phyloP scores from a whole-genome alignment of 371 early-diverging fungal species.

The Syncephalastrum sp. region DNA sequence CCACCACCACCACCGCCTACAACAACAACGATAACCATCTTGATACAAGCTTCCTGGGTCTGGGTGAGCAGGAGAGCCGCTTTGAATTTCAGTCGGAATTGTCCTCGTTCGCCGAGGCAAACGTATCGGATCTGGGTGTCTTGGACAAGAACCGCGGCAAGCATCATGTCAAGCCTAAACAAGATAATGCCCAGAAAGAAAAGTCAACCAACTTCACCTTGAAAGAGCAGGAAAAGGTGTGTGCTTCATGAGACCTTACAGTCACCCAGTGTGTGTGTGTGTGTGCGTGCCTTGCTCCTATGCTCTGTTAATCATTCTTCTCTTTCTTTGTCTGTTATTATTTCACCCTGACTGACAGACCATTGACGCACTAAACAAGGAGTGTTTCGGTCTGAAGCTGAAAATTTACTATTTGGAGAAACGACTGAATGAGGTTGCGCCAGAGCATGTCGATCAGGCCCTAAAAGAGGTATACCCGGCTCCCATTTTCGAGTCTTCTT shows the following conservation, averaged over 20 bases:
- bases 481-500: neutral
- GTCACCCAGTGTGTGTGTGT: no score
- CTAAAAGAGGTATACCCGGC: constrained; percentile 52
- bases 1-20: no score
- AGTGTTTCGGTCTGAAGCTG: constrained; percentile 70
- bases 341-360: constrained; percentile 37
- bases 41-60: neutral
- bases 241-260: neutral
- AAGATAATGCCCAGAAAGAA: constrained; percentile 11
- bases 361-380: constrained; percentile 68
- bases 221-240: constrained; percentile 67
- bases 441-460: constrained; percentile 55
- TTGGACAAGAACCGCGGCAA: constrained; percentile 2
- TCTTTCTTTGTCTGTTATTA: neutral
- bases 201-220: constrained; percentile 45
- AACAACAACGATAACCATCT: no score
- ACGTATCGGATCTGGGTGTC: neutral
- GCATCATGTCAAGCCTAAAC: constrained; percentile 1
- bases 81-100: constrained; percentile 13
- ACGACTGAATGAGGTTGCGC: constrained; percentile 53
- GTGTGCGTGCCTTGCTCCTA: no score
- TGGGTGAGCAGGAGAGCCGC: constrained; percentile 12
- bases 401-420: constrained; percentile 68
- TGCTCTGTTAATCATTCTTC: neutral
- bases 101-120: constrained; percentile 9